phyloP scores from a whole-genome alignment of 306 rosid genomes.

The Carpinus fangiana region DNA sequence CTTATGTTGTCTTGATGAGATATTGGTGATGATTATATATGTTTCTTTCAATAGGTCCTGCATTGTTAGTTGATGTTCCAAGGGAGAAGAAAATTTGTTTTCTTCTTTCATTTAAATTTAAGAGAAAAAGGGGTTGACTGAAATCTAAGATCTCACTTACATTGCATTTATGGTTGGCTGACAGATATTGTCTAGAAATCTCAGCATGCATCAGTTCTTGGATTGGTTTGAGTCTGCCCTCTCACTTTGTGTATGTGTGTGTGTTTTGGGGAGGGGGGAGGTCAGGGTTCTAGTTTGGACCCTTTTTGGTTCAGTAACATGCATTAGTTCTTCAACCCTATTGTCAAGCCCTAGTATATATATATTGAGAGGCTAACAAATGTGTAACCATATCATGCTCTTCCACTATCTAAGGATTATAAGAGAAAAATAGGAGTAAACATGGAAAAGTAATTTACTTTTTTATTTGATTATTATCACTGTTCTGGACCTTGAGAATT shows the following conservation, averaged over 20 bases:
- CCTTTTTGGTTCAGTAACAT: neutral
- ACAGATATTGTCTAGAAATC: neutral
- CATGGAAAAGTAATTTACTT: neutral
- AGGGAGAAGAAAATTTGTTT: conserved; percentile 56
- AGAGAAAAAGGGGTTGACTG: neutral
- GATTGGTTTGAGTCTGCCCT: too few relatives aligned
- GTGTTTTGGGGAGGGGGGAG: neutral
- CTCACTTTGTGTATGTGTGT: too few relatives aligned
- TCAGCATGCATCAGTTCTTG: neutral
- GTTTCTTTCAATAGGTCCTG: conserved; percentile 54
- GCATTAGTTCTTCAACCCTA: neutral
- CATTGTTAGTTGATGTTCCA: conserved; percentile 80
- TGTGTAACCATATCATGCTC: neutral
- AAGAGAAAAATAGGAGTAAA: neutral
- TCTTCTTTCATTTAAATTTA: neutral
- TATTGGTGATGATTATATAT: conserved; percentile 17
- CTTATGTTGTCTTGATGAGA: neutral
- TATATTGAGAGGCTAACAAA: neutral
- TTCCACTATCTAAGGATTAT: neutral
- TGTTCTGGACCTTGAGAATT: neutral
- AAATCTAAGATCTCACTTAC: neutral
- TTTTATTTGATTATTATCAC: neutral
- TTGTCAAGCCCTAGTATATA: neutral
- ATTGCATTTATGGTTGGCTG: neutral
- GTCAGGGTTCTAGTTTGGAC: neutral